These are phyloP conservation scores for Aspergillus eucalypticola DNA, from an alignment of 2,329 filamentous ascomycete genomes.

Conservation along the genomic window DNA sequence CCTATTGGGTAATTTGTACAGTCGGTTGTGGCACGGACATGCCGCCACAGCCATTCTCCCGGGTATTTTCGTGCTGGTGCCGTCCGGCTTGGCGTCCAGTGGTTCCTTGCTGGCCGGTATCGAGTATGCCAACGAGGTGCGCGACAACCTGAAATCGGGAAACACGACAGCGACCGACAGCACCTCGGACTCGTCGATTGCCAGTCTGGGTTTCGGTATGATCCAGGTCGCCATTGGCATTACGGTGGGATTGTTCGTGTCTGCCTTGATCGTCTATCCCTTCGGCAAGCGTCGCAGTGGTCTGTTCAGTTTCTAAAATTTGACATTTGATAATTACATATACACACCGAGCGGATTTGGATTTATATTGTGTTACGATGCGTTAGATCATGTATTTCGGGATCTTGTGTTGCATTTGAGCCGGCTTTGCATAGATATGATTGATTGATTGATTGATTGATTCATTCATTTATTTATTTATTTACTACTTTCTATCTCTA, in stretches of 20 bases:
- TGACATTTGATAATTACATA: neutral
- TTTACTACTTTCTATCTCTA: too few relatives aligned
- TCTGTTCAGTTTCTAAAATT: slow-evolving; percentile 37
- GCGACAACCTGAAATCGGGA: slow-evolving; percentile 19
- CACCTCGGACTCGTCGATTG: slow-evolving; percentile 22
- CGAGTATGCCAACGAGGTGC: slow-evolving; percentile 56
- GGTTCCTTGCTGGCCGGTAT: slow-evolving; percentile 58
- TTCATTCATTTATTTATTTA: too few relatives aligned
- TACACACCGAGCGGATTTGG: neutral
- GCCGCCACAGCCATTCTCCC: slow-evolving; percentile 82
- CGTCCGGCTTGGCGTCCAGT: slow-evolving; percentile 57
- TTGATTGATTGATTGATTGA: neutral
- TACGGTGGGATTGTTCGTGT: slow-evolving; percentile 43
- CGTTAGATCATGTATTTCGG: neutral
- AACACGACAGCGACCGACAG: slow-evolving; percentile 9
- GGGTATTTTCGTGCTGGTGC: slow-evolving; percentile 73
- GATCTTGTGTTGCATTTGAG: neutral
- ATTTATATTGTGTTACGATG: neutral
- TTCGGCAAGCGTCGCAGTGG: slow-evolving; percentile 43
- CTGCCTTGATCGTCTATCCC: slow-evolving; percentile 43
- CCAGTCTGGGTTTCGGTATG: slow-evolving; percentile 43
- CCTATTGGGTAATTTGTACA: slow-evolving; percentile 75
- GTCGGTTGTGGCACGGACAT: slow-evolving; percentile 68
- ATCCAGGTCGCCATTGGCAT: slow-evolving; percentile 45
- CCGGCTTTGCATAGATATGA: neutral